Base-by-base conservation (phyloP, 108 stramenopile genomes). In the Parietichytrium sp. region DNA sequence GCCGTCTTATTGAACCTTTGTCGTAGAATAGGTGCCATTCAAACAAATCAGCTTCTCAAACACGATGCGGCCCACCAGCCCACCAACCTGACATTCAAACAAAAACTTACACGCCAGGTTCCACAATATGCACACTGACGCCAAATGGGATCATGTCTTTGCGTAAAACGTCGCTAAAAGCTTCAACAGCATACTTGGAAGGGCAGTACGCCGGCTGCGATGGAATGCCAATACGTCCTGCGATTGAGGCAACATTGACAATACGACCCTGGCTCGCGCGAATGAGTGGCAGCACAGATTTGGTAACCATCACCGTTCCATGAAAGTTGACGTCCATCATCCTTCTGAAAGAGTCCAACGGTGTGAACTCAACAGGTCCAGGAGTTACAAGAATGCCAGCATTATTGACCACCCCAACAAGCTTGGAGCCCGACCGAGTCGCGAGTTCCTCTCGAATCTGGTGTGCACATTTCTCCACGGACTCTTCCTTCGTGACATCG, bases 91-190 rank as follows among this genome's bases (percentile, higher is more conserved):
- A n/a, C n/a, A n/a, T n/a, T n/a, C n/a, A n/a, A n/a, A n/a, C n/a
- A n/a, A n/a, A n/a, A n/a, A n/a, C n/a, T n/a, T n/a, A n/a, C 29
- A 72, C 61, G 61, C 61, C 61, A 47, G 61, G 61, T 42, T 72
- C 61, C 38, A 72, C 45, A 38, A 72, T 72, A 25, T 72, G 61
- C 38, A 72, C 61, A 6, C 38, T 72, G 42, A 42, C 61, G 6
- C 61, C 61, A 33, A 33, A 72, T 27, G 18, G 61, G 42, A 72
- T 33, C 61, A 72, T n/a, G 45, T 72, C 61, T 6, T 33, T 72
- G 8, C 61, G 61, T 42, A 72, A 42, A 33, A 25, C 61, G 20
- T 72, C 61, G 61, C 61, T 72, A 45, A 72, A 72, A n/a, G 61
- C 61, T 1, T 72, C 61, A 7, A 72, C 61, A 27, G 38, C 61